Evolutionary conservation across 148 eudicot species (phyloP).

Genomic region (Fagopyrum esculentum): DNA sequence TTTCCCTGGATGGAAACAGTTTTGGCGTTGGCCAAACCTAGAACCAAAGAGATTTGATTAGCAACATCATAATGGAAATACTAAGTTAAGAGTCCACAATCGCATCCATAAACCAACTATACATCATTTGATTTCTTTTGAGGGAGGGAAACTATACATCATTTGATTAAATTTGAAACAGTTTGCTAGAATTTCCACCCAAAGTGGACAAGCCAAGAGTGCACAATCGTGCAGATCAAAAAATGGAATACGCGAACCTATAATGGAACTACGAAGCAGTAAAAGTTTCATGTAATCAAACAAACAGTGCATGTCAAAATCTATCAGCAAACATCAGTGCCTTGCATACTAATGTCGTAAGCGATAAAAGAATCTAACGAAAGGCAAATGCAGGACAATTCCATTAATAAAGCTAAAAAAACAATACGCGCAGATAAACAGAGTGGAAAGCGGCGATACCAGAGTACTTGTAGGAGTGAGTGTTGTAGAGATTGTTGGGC

Average conservation of each 20-base stretch:
- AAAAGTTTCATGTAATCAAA: neutral
- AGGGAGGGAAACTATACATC: neutral
- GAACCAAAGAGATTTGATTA: neutral
- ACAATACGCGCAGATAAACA: neutral
- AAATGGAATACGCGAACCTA: no score
- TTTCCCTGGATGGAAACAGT: constrained; percentile 87
- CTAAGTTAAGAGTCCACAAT: neutral
- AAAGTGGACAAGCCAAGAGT: neutral
- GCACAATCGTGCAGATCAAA: neutral
- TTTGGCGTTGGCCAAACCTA: constrained; percentile 90
- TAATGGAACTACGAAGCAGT: no score
- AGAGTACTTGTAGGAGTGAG: constrained; percentile 81
- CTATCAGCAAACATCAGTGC: neutral
- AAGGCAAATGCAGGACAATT: neutral
- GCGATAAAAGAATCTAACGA: neutral
- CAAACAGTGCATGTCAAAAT: neutral
- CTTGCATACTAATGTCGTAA: no score
- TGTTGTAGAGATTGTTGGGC: constrained; percentile 75
- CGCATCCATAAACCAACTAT: neutral
- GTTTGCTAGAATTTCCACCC: neutral
- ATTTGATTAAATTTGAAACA: neutral
- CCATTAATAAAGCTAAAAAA: neutral
- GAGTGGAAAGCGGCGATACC: constrained; percentile 33
- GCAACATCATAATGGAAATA: neutral
- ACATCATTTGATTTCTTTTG: neutral